Evolutionary conservation across 345 rosid genomes (phyloP), one percentile per base, ranked within the genome.

Genomic region (Gossypium thurberi): DNA sequence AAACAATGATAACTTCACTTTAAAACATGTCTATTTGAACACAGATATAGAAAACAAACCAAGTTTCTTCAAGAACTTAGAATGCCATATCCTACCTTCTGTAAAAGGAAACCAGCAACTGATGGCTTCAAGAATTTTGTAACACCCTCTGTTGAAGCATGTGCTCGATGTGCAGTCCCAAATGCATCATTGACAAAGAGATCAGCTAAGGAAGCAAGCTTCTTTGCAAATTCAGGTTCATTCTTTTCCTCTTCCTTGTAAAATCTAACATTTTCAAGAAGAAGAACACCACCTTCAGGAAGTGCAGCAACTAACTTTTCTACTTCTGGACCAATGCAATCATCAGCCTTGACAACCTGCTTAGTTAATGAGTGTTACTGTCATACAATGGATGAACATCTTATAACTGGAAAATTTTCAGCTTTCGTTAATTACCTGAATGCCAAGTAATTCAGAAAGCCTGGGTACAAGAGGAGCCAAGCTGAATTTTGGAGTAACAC

Each of bases 101-200:
- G 98, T 91, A 91, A 82, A 65, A 91, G 98, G 84, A 91, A 93
- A 70, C 98, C 98, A 74, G 98, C 96, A 72, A 93, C 96, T 1
- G 98, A 87, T 73, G 98, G 98, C 82, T 90, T 93, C 92, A 93
- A 86, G 78, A 76, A 87, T 23, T 86, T 89, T 52, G 98, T 89
- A 62, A 90, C 98, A 47, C 98, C 98, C 75, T 94, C 97, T 7
- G 97, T 94, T 26, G 98, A 94, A 58, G 98, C 97, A 85, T 94
- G 98, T 68, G 98, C 98, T 80, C 98, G 82, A 65, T 94, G 98
- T 25, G 98, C 98, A 75, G 98, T 90, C 42, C 98, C 98, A 21
- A 94, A 94, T 21, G 98, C 96, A 82, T 94, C 98, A 59, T 94
- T 94, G n/a, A 94, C 97, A 74, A 81, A 94, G 46, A 94, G 86